Conservation (phyloP, 495 filamentous ascomycete species). For the Lindgomyces ingoldianus region DNA sequence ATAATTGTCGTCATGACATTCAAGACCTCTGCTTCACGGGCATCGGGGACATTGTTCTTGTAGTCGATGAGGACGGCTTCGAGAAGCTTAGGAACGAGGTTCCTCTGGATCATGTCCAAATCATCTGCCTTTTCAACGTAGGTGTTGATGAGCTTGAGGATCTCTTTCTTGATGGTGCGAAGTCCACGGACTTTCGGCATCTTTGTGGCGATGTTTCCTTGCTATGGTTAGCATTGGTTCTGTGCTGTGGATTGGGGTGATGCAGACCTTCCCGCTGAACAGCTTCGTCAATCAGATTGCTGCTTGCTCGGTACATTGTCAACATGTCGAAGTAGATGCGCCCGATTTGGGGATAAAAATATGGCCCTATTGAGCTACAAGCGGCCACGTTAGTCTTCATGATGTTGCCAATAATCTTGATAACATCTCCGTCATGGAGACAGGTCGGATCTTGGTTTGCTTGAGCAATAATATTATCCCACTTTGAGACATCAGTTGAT, state of each 20-base stretch:
- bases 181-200: slow-evolving; percentile 94
- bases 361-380: slow-evolving; percentile 90
- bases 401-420: slow-evolving; percentile 97
- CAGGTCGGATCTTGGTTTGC: slow-evolving; percentile 79
- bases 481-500: slow-evolving; percentile 49
- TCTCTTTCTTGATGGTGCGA: slow-evolving; percentile 98
- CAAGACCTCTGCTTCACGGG: slow-evolving; percentile 93
- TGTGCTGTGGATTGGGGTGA: not conserved
- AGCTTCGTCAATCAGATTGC: slow-evolving; percentile 88
- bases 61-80: slow-evolving; percentile 95
- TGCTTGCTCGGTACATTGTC: slow-evolving; percentile 97
- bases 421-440: slow-evolving; percentile 87
- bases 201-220: slow-evolving; percentile 91
- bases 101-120: slow-evolving; percentile 83
- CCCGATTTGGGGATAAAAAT: slow-evolving; percentile 99
- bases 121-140: slow-evolving; percentile 99
- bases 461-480: slow-evolving; percentile 87
- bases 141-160: slow-evolving; percentile 94
- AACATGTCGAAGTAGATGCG: slow-evolving; percentile 98
- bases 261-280: slow-evolving; percentile 78
- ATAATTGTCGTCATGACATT: slow-evolving; percentile 98
- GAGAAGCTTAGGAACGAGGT: slow-evolving; percentile 94
- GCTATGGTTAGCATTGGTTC: slow-evolving; percentile 14
- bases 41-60: slow-evolving; percentile 93
- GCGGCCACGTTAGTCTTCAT: slow-evolving; percentile 99